Evolutionary conservation across 1,139 yeast species (phyloP), one percentile per base, ranked within the genome.

Genomic region (Yamadazyma atmosphaerica): DNA sequence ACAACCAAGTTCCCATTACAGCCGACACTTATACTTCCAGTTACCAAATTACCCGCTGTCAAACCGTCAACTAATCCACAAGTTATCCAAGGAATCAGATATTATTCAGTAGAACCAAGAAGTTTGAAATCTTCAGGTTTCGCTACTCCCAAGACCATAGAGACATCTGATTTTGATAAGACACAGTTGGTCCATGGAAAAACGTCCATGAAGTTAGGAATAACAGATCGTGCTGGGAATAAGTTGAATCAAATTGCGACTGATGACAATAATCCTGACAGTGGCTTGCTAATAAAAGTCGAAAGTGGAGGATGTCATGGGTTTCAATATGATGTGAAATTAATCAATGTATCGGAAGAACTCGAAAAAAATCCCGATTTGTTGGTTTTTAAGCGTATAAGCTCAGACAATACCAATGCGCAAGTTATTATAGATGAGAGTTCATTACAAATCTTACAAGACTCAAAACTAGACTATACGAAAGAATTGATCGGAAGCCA

Each of bases 241-340:
- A 81, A 85, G 57, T 66, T 92, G 34, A 75, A 74, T 22, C 57
- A 58, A 10, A 78, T 90, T 12, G 75, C 81, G 12, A 52, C 60
- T 15, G 73, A 67, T 2, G 96, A 89, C 46, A 52, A 66, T 10
- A 76, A 83, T 39, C 77, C 81, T 0, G 66, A 80, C 34, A 55
- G 82, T n/a, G 86, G 86, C 0, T 66, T 92, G 31, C 69, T 84
- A 36, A 78, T 94, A 5, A 67, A 75, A n/a, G 98, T 94, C 4
- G 98, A 90, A 52, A 86, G 96, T 54, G 99, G 98, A 5, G 99
- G 99, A 3, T 94, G 98, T 60, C 99, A 92, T 60, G 98, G 99
- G 21, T 94, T 88, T 62, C 98, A 92, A 60, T 92, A 92, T 55
- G 78, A 84, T 46, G 68, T 92, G 52, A 75, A 80, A 42, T 69